Base-by-base conservation (phyloP, 2,329 filamentous ascomycete genomes). In the Trichoderma hamatum region DNA sequence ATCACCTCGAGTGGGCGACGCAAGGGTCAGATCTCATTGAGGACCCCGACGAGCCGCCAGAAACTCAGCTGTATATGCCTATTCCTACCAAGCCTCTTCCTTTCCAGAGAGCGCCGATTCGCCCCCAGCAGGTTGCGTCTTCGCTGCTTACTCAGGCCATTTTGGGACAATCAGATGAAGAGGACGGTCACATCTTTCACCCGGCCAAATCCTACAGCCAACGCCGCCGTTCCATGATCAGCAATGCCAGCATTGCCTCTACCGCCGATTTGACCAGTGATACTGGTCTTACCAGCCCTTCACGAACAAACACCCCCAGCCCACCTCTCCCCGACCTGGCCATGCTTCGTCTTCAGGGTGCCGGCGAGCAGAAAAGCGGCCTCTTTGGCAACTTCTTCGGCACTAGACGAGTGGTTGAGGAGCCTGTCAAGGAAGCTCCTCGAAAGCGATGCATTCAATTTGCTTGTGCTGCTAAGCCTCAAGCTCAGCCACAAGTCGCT, bases 181-280 rank as follows among this genome's bases (percentile, higher is more conserved):
- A 86, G 36, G 66, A 68, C 21, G 71, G 76, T 6, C 69, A 82
- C 72, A 81, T 80, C 65, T 81, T 76, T 5, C 69, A 80, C 65
- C 81, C 79, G 56, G 73, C 76, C 55, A 78, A 78, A 39, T 78
- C 75, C n/a, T 75, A 74, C 65, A 78, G 76, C 26, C 78, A 80
- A 39, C 81, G 86, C 69, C 82, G 85, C 73, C 84, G 89, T 70
- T 95, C 92, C 70, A 89, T 91, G 74, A 91, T 90, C 78, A 96
- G 93, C 83, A 95, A 90, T 76, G 83, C 89, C 73, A 97, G 94
- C 81, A 82, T 91, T 70, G 86, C 92, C 56, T 97, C 94, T 1
- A 96, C 93, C 3, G 92, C 92, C 46, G 95, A 97, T 72, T 85
- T 98, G 69, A 97, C 94, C n/a, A 97, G 94, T 80, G 96, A 97